These are phyloP conservation scores for Botrytis elliptica DNA, from an alignment of 2,329 filamentous ascomycete genomes.

Conservation along the genomic window DNA sequence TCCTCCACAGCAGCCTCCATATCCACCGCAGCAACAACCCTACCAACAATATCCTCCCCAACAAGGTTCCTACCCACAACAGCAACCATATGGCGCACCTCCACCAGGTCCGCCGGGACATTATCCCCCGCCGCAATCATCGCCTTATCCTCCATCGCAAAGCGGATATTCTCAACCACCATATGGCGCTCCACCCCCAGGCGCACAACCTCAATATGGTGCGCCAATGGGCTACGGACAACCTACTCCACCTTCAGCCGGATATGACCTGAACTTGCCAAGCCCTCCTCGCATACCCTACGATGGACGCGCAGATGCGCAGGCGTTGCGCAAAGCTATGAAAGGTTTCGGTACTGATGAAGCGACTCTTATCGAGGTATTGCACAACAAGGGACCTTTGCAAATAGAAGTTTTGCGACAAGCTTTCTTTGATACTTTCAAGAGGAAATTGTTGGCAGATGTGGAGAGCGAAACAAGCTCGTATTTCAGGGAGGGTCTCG, in stretches of 20 bases:
- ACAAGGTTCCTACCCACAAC: slow-evolving; percentile 41
- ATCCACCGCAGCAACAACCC: slow-evolving; percentile 22
- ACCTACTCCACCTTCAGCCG: slow-evolving; percentile 65
- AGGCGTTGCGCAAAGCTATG: slow-evolving; percentile 77
- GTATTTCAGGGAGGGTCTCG: slow-evolving; percentile 71
- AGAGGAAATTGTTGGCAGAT: slow-evolving; percentile 70
- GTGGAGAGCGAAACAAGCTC: slow-evolving; percentile 74
- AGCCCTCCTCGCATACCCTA: slow-evolving; percentile 63
- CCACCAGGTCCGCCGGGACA: slow-evolving; percentile 27
- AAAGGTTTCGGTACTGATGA: slow-evolving; percentile 93
- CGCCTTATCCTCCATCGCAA: slow-evolving; percentile 42
- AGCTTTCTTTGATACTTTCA: slow-evolving; percentile 63
- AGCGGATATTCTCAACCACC: slow-evolving; percentile 21
- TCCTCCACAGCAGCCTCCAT: slow-evolving; percentile 35
- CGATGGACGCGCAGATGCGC: slow-evolving; percentile 68
- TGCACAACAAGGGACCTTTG: slow-evolving; percentile 73
- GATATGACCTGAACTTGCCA: slow-evolving; percentile 59
- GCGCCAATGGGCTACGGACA: slow-evolving; percentile 35
- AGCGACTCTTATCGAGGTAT: slow-evolving; percentile 65
- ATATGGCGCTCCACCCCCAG: slow-evolving; percentile 35
- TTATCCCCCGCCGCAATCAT: slow-evolving; percentile 44
- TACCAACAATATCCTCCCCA: slow-evolving; percentile 21
- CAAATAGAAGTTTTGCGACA: slow-evolving; percentile 69
- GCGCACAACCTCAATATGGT: slow-evolving; percentile 31
- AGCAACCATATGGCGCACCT: slow-evolving; percentile 45